Evolutionary conservation across 352 stramenopile species (phyloP).

Genomic region (Ophiocytium majus): DNA sequence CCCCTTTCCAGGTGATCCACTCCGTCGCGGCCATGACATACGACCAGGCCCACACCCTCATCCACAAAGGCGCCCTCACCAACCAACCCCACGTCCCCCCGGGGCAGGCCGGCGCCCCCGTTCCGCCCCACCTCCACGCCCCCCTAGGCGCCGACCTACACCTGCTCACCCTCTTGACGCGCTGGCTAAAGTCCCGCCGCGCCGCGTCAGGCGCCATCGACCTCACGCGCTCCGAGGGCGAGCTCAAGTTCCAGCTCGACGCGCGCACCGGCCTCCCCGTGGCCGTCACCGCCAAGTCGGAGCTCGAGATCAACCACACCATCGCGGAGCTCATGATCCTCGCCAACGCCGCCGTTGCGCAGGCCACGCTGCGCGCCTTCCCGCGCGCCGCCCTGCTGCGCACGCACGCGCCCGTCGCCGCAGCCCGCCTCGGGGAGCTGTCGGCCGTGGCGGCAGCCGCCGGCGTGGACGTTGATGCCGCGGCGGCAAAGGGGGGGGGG

Average conservation of each 20-base stretch:
- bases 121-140: slow-evolving; percentile 25
- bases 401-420: slow-evolving; percentile 63
- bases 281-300: slow-evolving; percentile 79
- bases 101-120: slow-evolving; percentile 40
- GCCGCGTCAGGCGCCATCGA: slow-evolving; percentile 39
- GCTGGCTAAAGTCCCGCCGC: slow-evolving; percentile 28
- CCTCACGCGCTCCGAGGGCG: slow-evolving; percentile 33
- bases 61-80: slow-evolving; percentile 30
- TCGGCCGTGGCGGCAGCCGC: slow-evolving; percentile 59
- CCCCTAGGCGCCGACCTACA: slow-evolving; percentile 26
- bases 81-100: slow-evolving; percentile 23
- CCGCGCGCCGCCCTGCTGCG: slow-evolving; percentile 77
- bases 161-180: slow-evolving; percentile 32
- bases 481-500: slow-evolving; percentile 6
- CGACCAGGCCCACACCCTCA: slow-evolving; percentile 52
- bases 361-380: slow-evolving; percentile 72
- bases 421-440: slow-evolving; percentile 24
- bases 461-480: slow-evolving; percentile 46
- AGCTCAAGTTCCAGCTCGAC: slow-evolving; percentile 60
- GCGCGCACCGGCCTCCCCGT: slow-evolving; percentile 63
- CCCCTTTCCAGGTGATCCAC: slow-evolving; percentile 76
- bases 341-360: slow-evolving; percentile 79
- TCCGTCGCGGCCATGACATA: slow-evolving; percentile 93
- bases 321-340: slow-evolving; percentile 90
- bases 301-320: slow-evolving; percentile 84